A percentile compares a stretch with the other conserved stretches of the same genome.
These are phyloP conservation scores for Cladosporium sp. DNA, from an alignment of 2,329 filamentous ascomycete species.

Conservation along the genomic window DNA sequence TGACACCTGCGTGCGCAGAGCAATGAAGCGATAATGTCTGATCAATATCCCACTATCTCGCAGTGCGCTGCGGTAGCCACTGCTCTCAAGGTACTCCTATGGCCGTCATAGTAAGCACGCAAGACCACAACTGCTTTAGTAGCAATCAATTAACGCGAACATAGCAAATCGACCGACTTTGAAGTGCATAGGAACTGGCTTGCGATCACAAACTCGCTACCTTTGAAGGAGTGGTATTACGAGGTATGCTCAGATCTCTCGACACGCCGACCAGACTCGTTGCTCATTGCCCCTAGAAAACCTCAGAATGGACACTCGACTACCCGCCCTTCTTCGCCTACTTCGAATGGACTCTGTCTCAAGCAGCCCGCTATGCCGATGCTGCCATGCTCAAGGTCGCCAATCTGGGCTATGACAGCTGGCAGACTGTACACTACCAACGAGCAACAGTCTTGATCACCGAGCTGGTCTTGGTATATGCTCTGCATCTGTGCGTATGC, in stretches of 20 bases:
- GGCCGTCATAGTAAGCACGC: slow-evolving; percentile 79
- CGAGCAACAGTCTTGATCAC: slow-evolving; percentile 79
- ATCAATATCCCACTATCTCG: slow-evolving; percentile 78
- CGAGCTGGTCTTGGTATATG: slow-evolving; percentile 78
- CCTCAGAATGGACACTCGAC: slow-evolving; percentile 98
- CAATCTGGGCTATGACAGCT: slow-evolving; percentile 81
- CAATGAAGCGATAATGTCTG: slow-evolving; percentile 59
- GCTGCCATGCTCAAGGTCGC: slow-evolving; percentile 75
- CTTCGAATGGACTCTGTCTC: slow-evolving; percentile 90
- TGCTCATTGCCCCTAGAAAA: slow-evolving; percentile 53
- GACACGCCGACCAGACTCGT: neutral
- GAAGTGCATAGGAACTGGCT: slow-evolving; percentile 99
- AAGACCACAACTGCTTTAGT: neutral
- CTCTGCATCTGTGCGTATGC: slow-evolving; percentile 65
- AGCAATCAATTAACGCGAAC: slow-evolving; percentile 14
- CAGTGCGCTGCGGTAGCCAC: slow-evolving; percentile 84
- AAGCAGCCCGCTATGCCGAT: slow-evolving; percentile 72
- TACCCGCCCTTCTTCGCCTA: slow-evolving; percentile 98
- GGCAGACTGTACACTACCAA: slow-evolving; percentile 93
- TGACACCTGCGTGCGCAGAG: neutral
- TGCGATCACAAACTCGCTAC: slow-evolving; percentile 86
- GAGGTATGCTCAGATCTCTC: slow-evolving; percentile 52
- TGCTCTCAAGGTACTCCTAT: slow-evolving; percentile 85
- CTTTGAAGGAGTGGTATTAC: slow-evolving; percentile 87
- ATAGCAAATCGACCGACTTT: slow-evolving; percentile 96